Conservation (phyloP, 2,329 filamentous ascomycete species). For the Monosporascus sp. region DNA sequence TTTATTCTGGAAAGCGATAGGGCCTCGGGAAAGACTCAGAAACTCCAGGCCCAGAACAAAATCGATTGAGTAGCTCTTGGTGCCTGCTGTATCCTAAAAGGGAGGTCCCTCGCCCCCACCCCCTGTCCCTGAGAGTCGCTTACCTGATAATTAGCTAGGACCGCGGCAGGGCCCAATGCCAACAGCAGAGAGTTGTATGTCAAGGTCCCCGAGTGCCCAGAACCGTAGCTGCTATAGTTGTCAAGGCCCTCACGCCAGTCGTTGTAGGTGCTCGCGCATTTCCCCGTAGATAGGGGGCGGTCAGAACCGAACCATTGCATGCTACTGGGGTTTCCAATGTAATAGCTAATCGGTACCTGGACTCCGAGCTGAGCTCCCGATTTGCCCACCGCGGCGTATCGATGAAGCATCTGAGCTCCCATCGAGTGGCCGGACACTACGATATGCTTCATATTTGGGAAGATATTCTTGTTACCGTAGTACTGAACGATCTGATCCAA, state of each 20-base stretch:
- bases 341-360: constrained; percentile 1
- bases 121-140: neutral
- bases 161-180: neutral
- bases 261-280: constrained; percentile 1
- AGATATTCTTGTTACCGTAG: neutral
- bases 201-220: neutral
- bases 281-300: constrained; percentile 1
- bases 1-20: neutral
- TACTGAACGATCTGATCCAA: constrained; percentile 3
- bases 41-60: no score
- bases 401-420: constrained; percentile 4
- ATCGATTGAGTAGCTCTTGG: no score
- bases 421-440: constrained; percentile 4
- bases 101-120: no score
- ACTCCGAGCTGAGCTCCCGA: constrained; percentile 1
- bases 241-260: constrained; percentile 3
- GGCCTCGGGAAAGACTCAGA: no score
- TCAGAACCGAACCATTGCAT: neutral
- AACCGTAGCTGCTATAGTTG: constrained; percentile 1
- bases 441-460: constrained; percentile 4
- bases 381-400: constrained; percentile 3
- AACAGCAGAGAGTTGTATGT: constrained; percentile 1
- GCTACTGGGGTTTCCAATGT: constrained; percentile 3
- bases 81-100: no score
- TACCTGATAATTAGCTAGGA: constrained; percentile 2